These are phyloP conservation scores for Kitagawia praeruptora DNA, from an alignment of 129 eudicot species.

Conservation along the genomic window DNA sequence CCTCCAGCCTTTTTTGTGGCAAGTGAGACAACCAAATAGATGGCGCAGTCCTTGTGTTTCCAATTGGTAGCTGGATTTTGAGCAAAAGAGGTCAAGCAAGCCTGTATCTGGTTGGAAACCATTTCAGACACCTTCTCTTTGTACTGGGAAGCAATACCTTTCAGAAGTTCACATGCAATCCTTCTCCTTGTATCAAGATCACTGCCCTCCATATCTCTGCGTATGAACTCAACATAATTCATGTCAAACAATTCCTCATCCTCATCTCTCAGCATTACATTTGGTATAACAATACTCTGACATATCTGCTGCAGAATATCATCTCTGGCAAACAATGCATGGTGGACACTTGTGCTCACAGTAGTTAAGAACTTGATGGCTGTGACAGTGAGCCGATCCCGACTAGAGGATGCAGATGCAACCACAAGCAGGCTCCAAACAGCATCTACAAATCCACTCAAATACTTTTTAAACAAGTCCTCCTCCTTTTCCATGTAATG, in stretches of 20 bases:
- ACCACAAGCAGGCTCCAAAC: slow-evolving; percentile 71
- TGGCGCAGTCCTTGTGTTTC: slow-evolving; percentile 90
- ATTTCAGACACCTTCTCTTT: slow-evolving; percentile 56
- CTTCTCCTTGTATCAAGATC: slow-evolving; percentile 93
- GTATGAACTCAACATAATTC: slow-evolving; percentile 82
- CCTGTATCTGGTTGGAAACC: slow-evolving; percentile 55
- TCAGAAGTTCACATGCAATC: slow-evolving; percentile 92
- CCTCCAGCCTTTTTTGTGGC: slow-evolving; percentile 69
- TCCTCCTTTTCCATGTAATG: slow-evolving; percentile 74
- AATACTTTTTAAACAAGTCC: slow-evolving; percentile 52
- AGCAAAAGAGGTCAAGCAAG: slow-evolving; percentile 51
- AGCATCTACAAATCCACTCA: slow-evolving; percentile 71
- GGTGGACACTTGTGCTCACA: slow-evolving; percentile 74
- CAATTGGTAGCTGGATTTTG: slow-evolving; percentile 69
- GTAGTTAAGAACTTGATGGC: slow-evolving; percentile 80
- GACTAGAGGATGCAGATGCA: slow-evolving; percentile 54
- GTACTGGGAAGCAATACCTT: slow-evolving; percentile 78
- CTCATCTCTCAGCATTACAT: slow-evolving; percentile 88
- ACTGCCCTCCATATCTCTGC: slow-evolving; percentile 94
- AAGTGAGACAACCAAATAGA: slow-evolving; percentile 80
- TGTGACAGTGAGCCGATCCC: slow-evolving; percentile 81
- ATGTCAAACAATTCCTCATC: slow-evolving; percentile 91
- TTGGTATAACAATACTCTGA: slow-evolving; percentile 79
- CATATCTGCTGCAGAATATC: slow-evolving; percentile 63
- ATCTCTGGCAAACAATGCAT: slow-evolving; percentile 60